These are phyloP conservation scores for Aspergillus tanneri DNA, from an alignment of 2,329 filamentous ascomycete genomes.

Conservation along the genomic window DNA sequence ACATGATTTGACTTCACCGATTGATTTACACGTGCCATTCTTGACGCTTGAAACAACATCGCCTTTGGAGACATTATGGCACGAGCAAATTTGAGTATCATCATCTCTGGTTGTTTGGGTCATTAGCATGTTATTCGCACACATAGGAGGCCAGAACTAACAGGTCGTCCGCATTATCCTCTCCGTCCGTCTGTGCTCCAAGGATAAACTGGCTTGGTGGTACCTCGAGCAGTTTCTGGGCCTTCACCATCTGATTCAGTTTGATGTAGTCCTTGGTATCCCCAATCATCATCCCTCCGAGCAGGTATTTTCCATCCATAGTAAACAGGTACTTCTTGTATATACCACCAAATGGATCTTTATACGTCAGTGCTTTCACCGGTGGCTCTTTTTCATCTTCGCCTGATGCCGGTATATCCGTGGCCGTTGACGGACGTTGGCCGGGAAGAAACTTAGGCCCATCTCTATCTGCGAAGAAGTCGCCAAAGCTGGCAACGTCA, in stretches of 20 bases:
- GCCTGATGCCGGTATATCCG: slow-evolving; percentile 45
- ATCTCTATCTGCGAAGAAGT: slow-evolving; percentile 87
- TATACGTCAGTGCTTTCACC: slow-evolving; percentile 84
- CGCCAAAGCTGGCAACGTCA: slow-evolving; percentile 88
- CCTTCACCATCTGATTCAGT: slow-evolving; percentile 81
- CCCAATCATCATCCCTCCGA: slow-evolving; percentile 97
- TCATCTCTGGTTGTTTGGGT: slow-evolving; percentile 54
- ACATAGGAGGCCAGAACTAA: slow-evolving; percentile 32
- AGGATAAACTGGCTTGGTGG: slow-evolving; percentile 81
- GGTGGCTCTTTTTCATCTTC: slow-evolving; percentile 48
- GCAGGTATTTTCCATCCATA: slow-evolving; percentile 80
- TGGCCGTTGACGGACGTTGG: slow-evolving; percentile 41
- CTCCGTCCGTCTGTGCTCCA: slow-evolving; percentile 70
- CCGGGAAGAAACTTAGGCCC: slow-evolving; percentile 73
- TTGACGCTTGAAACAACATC: slow-evolving; percentile 72
- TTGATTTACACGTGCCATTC: slow-evolving; percentile 74
- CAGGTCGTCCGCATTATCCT: slow-evolving; percentile 73
- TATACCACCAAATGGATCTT: slow-evolving; percentile 80
- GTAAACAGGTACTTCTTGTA: slow-evolving; percentile 97
- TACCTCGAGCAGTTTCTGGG: slow-evolving; percentile 73
- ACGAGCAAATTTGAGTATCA: slow-evolving; percentile 87
- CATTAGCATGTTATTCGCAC: neutral
- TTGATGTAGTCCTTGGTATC: slow-evolving; percentile 90
- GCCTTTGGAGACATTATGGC: slow-evolving; percentile 87
- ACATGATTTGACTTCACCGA: slow-evolving; percentile 81